A percentile compares a stretch with the other conserved stretches of the same genome.
Evolutionary conservation across 768 basidiomycete species (phyloP).

Genomic region (Suillus ampliporus): DNA sequence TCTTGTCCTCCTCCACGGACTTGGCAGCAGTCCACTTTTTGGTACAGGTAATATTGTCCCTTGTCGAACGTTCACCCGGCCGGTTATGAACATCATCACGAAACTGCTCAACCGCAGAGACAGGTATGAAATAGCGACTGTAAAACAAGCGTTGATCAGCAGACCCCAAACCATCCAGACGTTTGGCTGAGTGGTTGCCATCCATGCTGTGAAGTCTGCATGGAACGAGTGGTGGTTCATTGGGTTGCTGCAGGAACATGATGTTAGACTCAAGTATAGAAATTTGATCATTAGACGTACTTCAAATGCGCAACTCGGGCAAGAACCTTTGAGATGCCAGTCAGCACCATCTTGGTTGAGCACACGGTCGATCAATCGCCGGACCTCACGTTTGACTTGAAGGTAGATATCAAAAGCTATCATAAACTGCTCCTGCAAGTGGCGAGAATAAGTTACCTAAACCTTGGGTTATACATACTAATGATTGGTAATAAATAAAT

Average conservation of each 20-base stretch:
- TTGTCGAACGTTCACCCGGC: background rate
- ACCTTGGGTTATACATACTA: too few relatives aligned
- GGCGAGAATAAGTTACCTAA: too few relatives aligned
- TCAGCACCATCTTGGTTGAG: slow-evolving; percentile 15
- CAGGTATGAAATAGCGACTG: background rate
- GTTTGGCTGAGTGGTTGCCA: slow-evolving; percentile 18
- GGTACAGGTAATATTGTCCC: background rate
- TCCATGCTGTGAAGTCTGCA: slow-evolving; percentile 15
- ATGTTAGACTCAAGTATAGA: slow-evolving; percentile 10
- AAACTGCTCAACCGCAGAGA: slow-evolving; percentile 1
- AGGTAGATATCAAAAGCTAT: slow-evolving; percentile 34
- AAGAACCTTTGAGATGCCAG: slow-evolving; percentile 15
- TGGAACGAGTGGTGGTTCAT: too few relatives aligned
- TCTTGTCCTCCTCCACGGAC: background rate
- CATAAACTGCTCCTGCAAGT: background rate
- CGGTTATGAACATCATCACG: background rate
- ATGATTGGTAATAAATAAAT: too few relatives aligned
- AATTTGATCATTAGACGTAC: slow-evolving; percentile 2
- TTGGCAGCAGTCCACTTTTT: background rate
- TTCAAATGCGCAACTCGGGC: slow-evolving; percentile 14
- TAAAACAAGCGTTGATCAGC: too few relatives aligned
- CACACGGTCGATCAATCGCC: slow-evolving; percentile 16
- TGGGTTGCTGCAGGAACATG: too few relatives aligned
- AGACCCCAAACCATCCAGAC: too few relatives aligned
- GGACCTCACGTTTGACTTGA: slow-evolving; percentile 24